Evolutionary conservation across 371 early-diverging fungal genomes (phyloP).

Genomic region (Haplosporangium sp.): DNA sequence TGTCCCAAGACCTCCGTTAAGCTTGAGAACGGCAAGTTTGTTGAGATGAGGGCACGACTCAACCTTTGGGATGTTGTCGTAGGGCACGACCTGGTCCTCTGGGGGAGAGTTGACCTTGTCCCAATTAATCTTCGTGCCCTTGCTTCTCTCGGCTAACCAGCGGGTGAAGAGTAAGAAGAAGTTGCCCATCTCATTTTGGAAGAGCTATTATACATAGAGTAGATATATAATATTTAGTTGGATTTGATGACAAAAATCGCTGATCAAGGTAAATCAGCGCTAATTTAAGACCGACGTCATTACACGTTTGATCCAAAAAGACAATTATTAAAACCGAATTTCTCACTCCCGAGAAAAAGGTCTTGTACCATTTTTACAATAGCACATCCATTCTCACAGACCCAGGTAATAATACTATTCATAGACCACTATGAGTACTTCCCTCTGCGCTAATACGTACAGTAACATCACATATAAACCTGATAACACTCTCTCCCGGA

Average conservation of each 20-base stretch:
- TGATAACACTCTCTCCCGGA: too few relatives aligned
- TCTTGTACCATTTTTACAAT: background rate
- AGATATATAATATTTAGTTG: background rate
- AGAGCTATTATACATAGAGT: slow-evolving; percentile 33
- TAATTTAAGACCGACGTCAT: slow-evolving; percentile 6
- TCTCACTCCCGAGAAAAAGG: slow-evolving; percentile 2
- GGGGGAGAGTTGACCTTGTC: slow-evolving; percentile 92
- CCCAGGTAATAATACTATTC: background rate
- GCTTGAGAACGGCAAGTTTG: slow-evolving; percentile 98
- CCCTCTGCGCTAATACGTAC: background rate
- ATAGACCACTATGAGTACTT: background rate
- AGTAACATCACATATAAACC: too few relatives aligned
- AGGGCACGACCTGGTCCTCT: slow-evolving; percentile 86
- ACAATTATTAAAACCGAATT: background rate
- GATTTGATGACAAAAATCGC: background rate
- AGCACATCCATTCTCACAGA: background rate
- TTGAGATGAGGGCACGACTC: slow-evolving; percentile 71
- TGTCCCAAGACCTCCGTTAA: slow-evolving; percentile 99
- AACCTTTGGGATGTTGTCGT: slow-evolving; percentile 72
- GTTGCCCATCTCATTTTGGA: slow-evolving; percentile 85
- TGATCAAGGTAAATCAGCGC: background rate
- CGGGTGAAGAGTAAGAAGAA: slow-evolving; percentile 93
- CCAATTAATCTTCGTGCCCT: slow-evolving; percentile 91
- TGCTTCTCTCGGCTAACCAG: slow-evolving; percentile 85
- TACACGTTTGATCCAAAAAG: background rate